Percentiles rank a stretch among this genome's conserved stretches.
Conservation (phyloP, 1,284 basidiomycete species). For the Salmacisia buchloeana region DNA sequence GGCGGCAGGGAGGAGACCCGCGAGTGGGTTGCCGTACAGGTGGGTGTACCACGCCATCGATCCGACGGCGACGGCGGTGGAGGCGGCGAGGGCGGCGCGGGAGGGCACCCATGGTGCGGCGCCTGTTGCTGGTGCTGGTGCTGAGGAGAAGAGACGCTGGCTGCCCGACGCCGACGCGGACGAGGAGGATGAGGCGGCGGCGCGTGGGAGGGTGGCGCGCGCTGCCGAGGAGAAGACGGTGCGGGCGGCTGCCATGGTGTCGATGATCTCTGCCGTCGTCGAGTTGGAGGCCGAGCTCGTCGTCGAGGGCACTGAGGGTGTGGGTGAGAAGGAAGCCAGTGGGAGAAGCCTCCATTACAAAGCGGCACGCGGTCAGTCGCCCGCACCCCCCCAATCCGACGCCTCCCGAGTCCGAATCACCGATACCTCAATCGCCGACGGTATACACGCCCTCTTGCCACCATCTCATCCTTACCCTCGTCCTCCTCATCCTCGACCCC, state of each 20-base stretch:
- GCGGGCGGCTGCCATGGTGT: slow-evolving; percentile 5
- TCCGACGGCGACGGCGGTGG: slow-evolving; percentile 73
- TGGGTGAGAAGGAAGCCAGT: too few relatives aligned
- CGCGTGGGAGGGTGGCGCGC: background rate
- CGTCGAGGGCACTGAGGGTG: too few relatives aligned
- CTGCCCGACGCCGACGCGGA: background rate
- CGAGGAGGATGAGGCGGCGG: background rate
- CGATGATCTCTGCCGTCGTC: too few relatives aligned
- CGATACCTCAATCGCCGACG: background rate
- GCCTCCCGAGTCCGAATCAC: background rate
- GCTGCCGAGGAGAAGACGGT: slow-evolving; percentile 6
- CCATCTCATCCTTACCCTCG: background rate
- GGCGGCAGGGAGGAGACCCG: slow-evolving; percentile 64
- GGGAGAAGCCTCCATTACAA: too few relatives aligned
- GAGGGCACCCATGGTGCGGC: slow-evolving; percentile 59
- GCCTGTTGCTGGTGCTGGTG: background rate
- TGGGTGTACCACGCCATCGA: slow-evolving; percentile 94
- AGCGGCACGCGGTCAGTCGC: background rate
- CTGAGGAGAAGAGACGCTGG: background rate
- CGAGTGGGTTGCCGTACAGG: slow-evolving; percentile 66
- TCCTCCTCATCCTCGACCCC: too few relatives aligned
- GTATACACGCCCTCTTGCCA: background rate
- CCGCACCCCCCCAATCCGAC: background rate
- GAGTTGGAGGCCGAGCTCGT: too few relatives aligned
- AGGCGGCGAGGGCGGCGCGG: slow-evolving; percentile 69